phyloP scores from a whole-genome alignment of 192 early-diverging fungal species.

The Funneliformis mosseae region DNA sequence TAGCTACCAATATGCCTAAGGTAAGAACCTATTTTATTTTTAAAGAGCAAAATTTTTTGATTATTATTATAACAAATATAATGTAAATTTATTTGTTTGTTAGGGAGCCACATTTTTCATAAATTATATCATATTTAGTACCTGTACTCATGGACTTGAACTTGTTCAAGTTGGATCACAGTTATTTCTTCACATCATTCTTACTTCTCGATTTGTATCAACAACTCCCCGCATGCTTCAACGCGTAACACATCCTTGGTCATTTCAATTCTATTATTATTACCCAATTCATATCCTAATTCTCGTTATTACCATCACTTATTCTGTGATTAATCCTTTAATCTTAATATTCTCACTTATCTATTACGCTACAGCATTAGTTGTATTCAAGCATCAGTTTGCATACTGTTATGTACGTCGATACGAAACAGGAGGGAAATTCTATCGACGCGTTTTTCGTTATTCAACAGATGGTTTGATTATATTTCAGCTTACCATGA shows the following conservation, averaged over 20 bases:
- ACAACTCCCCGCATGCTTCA: constrained; percentile 59
- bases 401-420: constrained; percentile 62
- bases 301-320: constrained; percentile 63
- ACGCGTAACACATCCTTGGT: constrained; percentile 51
- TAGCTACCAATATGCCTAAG: constrained; percentile 37
- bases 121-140: constrained; percentile 64
- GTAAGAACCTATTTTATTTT: background rate
- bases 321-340: constrained; percentile 60
- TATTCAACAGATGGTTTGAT: constrained; percentile 60
- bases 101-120: constrained; percentile 65
- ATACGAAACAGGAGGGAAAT: constrained; percentile 60
- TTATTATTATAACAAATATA: no score
- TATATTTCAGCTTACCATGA: constrained; percentile 61
- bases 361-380: constrained; percentile 55
- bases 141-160: constrained; percentile 59
- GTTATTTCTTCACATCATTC: constrained; percentile 51
- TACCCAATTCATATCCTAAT: constrained; percentile 62
- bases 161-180: constrained; percentile 61
- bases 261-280: constrained; percentile 65
- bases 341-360: constrained; percentile 57
- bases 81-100: background rate
- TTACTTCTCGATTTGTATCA: constrained; percentile 48
- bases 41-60: no score
- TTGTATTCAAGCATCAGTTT: constrained; percentile 65
- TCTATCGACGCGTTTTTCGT: constrained; percentile 55